Conservation (phyloP, 192 early-diverging fungal genomes). For the Coemansia biformis region DNA sequence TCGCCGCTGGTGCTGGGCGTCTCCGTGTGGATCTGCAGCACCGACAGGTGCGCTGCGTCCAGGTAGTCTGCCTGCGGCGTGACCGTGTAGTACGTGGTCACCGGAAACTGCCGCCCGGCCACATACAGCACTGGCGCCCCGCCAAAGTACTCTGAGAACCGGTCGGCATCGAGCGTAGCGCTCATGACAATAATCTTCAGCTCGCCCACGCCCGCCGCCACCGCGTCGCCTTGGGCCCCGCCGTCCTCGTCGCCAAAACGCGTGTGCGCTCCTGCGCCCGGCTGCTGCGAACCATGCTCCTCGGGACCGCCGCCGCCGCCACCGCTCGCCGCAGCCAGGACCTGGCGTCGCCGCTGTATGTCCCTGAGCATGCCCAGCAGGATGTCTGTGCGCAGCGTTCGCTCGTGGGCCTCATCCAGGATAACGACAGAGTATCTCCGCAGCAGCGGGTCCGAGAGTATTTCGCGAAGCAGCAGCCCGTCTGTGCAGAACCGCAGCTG, state of each 20-base stretch:
- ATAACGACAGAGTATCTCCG: constrained; percentile 78
- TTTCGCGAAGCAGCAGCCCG: constrained; percentile 90
- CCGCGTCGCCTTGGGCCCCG: constrained; percentile 10
- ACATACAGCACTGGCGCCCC: constrained; percentile 79
- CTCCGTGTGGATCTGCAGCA: constrained; percentile 86
- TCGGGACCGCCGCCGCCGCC: constrained; percentile 6
- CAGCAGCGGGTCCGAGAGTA: constrained; percentile 76
- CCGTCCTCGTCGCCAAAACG: background rate
- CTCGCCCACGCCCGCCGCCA: constrained; percentile 42
- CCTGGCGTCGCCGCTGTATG: constrained; percentile 65
- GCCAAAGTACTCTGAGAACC: constrained; percentile 88
- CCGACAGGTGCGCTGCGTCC: constrained; percentile 78
- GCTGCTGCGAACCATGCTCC: background rate
- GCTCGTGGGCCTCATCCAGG: constrained; percentile 96
- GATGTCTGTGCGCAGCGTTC: constrained; percentile 95
- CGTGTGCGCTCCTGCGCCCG: background rate
- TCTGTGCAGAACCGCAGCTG: constrained; percentile 94
- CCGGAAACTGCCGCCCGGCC: constrained; percentile 86
- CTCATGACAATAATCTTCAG: constrained; percentile 94
- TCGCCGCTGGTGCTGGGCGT: constrained; percentile 70
- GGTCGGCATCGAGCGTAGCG: constrained; percentile 91
- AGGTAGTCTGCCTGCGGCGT: constrained; percentile 88
- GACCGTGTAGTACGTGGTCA: constrained; percentile 70
- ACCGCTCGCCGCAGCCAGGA: constrained; percentile 31
- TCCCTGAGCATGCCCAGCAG: constrained; percentile 92